These are phyloP conservation scores for Jatropha curcas DNA, from an alignment of 345 rosid genomes.

Conservation along the genomic window DNA sequence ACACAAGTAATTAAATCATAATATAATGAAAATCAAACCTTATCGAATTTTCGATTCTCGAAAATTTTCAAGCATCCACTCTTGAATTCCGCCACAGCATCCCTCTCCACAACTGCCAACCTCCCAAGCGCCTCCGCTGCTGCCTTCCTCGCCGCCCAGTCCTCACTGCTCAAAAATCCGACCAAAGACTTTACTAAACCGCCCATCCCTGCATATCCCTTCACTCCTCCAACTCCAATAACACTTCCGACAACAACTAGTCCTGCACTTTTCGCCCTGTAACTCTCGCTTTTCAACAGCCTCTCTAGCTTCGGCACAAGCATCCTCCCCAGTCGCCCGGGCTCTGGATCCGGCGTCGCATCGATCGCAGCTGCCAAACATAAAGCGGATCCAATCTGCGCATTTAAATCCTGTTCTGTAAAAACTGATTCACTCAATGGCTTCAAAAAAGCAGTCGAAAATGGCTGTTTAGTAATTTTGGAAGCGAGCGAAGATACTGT, in stretches of 20 bases:
- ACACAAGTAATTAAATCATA: slow-evolving; percentile 10
- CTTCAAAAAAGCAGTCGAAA: slow-evolving; percentile 60
- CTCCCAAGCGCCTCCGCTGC: slow-evolving; percentile 77
- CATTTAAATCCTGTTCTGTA: slow-evolving; percentile 78
- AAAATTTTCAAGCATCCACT: slow-evolving; percentile 60
- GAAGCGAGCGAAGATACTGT: slow-evolving; percentile 65
- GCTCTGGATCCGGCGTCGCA: slow-evolving; percentile 68
- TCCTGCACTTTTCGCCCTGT: slow-evolving; percentile 75
- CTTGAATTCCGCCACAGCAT: slow-evolving; percentile 65
- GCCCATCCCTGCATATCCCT: slow-evolving; percentile 29
- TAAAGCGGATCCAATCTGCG: slow-evolving; percentile 83
- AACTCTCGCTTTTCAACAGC: slow-evolving; percentile 62
- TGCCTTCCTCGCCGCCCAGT: slow-evolving; percentile 92
- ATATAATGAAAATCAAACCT: slow-evolving; percentile 41
- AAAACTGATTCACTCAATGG: slow-evolving; percentile 74
- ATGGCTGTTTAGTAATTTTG: slow-evolving; percentile 53
- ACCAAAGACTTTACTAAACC: slow-evolving; percentile 61
- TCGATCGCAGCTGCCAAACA: slow-evolving; percentile 85
- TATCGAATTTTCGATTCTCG: slow-evolving; percentile 76
- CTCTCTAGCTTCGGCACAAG: slow-evolving; percentile 63
- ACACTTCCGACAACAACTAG: slow-evolving; percentile 80
- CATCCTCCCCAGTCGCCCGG: slow-evolving; percentile 47
- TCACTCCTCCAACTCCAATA: slow-evolving; percentile 71
- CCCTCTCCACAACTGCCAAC: slow-evolving; percentile 74
- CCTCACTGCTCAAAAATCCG: slow-evolving; percentile 63